Evolutionary conservation across 1,284 basidiomycete species (phyloP).

Genomic region (Wolfiporia cocos): DNA sequence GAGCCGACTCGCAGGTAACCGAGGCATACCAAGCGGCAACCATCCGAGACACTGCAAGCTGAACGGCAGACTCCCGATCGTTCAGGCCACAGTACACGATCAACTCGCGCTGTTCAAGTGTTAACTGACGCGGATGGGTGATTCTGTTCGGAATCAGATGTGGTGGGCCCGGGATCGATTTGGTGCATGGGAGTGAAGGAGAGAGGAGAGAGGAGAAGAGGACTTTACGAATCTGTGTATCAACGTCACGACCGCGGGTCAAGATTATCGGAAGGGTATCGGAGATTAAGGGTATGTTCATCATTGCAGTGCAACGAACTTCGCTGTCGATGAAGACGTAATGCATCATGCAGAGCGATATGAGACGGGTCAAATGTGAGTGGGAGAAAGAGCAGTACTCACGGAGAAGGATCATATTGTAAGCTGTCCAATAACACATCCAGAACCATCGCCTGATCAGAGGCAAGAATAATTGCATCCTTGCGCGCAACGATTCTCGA

Average conservation of each 20-base stretch:
- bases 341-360: background rate
- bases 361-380: no score
- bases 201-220: slow-evolving; percentile 65
- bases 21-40: slow-evolving; percentile 62
- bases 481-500: slow-evolving; percentile 77
- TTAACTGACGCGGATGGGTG: slow-evolving; percentile 58
- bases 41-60: slow-evolving; percentile 71
- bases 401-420: slow-evolving; percentile 74
- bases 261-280: slow-evolving; percentile 64
- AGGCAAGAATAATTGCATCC: slow-evolving; percentile 55
- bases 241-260: slow-evolving; percentile 78
- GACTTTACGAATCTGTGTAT: slow-evolving; percentile 74
- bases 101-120: slow-evolving; percentile 69
- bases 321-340: slow-evolving; percentile 46
- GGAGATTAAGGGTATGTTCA: slow-evolving; percentile 65
- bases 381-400: slow-evolving; percentile 35
- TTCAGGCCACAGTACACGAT: slow-evolving; percentile 79
- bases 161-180: background rate
- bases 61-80: slow-evolving; percentile 77
- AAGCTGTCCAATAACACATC: slow-evolving; percentile 70
- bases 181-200: slow-evolving; percentile 3
- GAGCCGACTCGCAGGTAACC: slow-evolving; percentile 4
- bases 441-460: slow-evolving; percentile 55
- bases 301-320: slow-evolving; percentile 82
- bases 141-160: slow-evolving; percentile 35